A percentile compares a stretch with the other conserved stretches of the same genome.
phyloP scores from a whole-genome alignment of 139 green algal genomes.

The Pseudopediastrum boryanum region DNA sequence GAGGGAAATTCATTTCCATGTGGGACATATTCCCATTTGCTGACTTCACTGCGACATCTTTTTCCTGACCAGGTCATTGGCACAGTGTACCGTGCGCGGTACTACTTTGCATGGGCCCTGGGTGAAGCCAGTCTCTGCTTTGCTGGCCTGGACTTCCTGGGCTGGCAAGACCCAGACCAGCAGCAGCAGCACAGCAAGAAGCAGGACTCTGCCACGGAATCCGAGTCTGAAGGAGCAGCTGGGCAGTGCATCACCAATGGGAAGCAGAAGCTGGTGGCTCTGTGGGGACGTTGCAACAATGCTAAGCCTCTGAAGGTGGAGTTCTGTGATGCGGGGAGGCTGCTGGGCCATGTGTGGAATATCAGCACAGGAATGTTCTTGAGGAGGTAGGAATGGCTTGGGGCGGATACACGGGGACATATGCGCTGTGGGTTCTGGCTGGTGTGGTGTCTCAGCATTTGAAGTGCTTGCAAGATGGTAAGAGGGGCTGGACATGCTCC shows the following conservation, averaged over 20 bases:
- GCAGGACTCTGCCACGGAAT: no score
- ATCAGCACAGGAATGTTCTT: slow-evolving; percentile 80
- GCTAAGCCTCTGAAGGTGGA: slow-evolving; percentile 46
- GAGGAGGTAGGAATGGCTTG: slow-evolving; percentile 42
- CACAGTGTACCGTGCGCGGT: slow-evolving; percentile 58
- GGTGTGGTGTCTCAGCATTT: no score
- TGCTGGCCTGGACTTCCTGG: slow-evolving; percentile 72
- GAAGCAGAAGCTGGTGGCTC: background rate
- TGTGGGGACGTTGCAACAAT: slow-evolving; percentile 77
- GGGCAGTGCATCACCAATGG: background rate
- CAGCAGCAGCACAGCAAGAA: background rate
- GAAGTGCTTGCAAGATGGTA: no score
- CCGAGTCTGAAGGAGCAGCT: background rate
- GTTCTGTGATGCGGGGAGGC: slow-evolving; percentile 61
- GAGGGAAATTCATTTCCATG: no score
- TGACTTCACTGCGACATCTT: background rate
- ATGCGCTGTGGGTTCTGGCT: no score
- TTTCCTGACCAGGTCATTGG: slow-evolving; percentile 34
- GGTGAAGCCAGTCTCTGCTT: slow-evolving; percentile 71
- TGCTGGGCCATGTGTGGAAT: slow-evolving; percentile 79
- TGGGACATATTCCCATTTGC: no score
- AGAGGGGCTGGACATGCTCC: no score
- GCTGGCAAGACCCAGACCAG: slow-evolving; percentile 17
- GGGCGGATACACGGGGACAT: no score
- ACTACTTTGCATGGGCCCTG: slow-evolving; percentile 82